Conservation (phyloP, 2,329 filamentous ascomycete species). For the Didymella lethalis region DNA sequence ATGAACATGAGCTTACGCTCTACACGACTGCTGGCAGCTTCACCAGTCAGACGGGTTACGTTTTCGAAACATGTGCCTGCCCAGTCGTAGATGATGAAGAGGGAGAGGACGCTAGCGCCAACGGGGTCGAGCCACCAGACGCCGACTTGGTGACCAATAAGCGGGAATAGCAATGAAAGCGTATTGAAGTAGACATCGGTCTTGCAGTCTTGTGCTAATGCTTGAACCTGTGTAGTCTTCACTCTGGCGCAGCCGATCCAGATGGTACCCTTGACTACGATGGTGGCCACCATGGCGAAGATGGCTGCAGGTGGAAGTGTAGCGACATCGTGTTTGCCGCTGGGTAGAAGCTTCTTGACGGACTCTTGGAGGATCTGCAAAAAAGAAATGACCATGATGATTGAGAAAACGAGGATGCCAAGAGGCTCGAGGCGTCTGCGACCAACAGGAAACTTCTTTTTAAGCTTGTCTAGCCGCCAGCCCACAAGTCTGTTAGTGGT, state of each 20-base stretch:
- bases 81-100: slow-evolving; percentile 76
- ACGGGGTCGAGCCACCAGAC: slow-evolving; percentile 74
- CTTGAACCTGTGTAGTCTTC: slow-evolving; percentile 70
- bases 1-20: slow-evolving; percentile 67
- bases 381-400: slow-evolving; percentile 70
- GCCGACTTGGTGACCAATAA: slow-evolving; percentile 65
- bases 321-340: slow-evolving; percentile 58
- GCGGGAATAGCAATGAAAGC: slow-evolving; percentile 67
- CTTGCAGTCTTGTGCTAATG: slow-evolving; percentile 69
- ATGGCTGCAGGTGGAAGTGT: slow-evolving; percentile 63
- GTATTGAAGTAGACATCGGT: slow-evolving; percentile 70
- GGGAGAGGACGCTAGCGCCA: slow-evolving; percentile 68
- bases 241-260: slow-evolving; percentile 67
- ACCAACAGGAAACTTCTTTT: slow-evolving; percentile 64
- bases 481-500: slow-evolving; percentile 65
- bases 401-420: slow-evolving; percentile 55
- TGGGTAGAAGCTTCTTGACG: slow-evolving; percentile 64
- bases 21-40: slow-evolving; percentile 61
- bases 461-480: slow-evolving; percentile 62
- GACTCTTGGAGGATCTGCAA: slow-evolving; percentile 68
- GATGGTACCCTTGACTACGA: slow-evolving; percentile 67
- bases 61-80: slow-evolving; percentile 67
- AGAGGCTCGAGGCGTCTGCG: slow-evolving; percentile 21
- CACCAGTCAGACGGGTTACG: slow-evolving; percentile 66
- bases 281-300: slow-evolving; percentile 64